Evolutionary conservation across 2,329 filamentous ascomycete species (phyloP).

Genomic region (Colletotrichum euphorbiae): DNA sequence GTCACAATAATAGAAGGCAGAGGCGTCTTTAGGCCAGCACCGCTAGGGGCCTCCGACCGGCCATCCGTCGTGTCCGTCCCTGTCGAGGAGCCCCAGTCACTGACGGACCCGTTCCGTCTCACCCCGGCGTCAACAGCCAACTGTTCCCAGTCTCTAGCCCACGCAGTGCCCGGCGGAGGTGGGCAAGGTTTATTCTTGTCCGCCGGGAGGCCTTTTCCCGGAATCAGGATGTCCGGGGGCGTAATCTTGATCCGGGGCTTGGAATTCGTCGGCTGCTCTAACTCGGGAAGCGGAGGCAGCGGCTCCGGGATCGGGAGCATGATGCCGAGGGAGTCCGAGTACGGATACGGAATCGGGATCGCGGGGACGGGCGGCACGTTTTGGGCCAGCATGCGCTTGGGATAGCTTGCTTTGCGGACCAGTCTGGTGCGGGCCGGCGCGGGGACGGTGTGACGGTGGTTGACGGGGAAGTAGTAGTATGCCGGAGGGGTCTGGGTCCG

Average conservation of each 20-base stretch:
- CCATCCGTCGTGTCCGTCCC: slow-evolving; percentile 18
- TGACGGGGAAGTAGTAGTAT: slow-evolving; percentile 35
- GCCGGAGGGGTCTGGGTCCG: slow-evolving; percentile 27
- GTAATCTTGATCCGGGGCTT: slow-evolving; percentile 25
- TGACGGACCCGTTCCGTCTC: slow-evolving; percentile 33
- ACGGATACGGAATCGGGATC: slow-evolving; percentile 25
- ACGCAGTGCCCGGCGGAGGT: slow-evolving; percentile 39
- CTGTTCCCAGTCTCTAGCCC: slow-evolving; percentile 40
- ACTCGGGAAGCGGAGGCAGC: slow-evolving; percentile 30
- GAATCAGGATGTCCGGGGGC: slow-evolving; percentile 35
- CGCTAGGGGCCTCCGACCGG: neutral
- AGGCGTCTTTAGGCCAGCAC: slow-evolving; percentile 17
- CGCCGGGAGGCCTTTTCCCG: slow-evolving; percentile 22
- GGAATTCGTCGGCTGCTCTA: slow-evolving; percentile 16
- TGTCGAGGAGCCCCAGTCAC: slow-evolving; percentile 30
- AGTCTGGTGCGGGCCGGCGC: slow-evolving; percentile 26
- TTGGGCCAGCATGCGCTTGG: slow-evolving; percentile 7
- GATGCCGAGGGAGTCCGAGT: slow-evolving; percentile 37
- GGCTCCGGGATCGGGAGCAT: slow-evolving; percentile 36
- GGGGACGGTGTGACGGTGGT: slow-evolving; percentile 30
- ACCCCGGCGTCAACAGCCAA: slow-evolving; percentile 38
- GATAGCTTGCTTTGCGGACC: slow-evolving; percentile 32
- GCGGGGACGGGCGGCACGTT: slow-evolving; percentile 20
- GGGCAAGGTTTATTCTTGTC: slow-evolving; percentile 32
- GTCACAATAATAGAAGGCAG: slow-evolving; percentile 39